These are phyloP conservation scores for Trichoderma orchidacearum DNA, from an alignment of 495 filamentous ascomycete species.

Conservation along the genomic window DNA sequence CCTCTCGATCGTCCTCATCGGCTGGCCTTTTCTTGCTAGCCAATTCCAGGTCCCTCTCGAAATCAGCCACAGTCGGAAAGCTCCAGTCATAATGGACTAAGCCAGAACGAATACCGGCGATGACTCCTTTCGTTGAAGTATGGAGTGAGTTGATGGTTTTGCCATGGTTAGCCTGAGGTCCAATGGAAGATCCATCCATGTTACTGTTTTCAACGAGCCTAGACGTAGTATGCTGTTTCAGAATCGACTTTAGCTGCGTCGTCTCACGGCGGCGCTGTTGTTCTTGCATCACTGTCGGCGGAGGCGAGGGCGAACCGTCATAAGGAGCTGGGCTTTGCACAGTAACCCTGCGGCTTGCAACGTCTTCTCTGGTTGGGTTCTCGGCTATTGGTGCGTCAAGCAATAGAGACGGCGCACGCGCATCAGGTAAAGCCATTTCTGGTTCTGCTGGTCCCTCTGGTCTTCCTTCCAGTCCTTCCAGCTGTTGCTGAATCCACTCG, in stretches of 20 bases:
- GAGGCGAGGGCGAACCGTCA: neutral
- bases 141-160: neutral
- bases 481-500: neutral
- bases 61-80: neutral
- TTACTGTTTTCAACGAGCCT: neutral
- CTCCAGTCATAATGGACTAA: neutral
- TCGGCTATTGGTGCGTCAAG: too few species aligned
- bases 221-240: neutral
- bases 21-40: neutral
- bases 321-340: neutral
- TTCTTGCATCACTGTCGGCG: conserved; percentile 1
- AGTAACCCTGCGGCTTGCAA: neutral
- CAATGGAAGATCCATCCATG: neutral
- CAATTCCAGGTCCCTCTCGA: neutral
- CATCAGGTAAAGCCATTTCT: neutral
- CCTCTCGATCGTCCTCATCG: neutral
- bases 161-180: neutral
- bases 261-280: neutral
- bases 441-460: neutral
- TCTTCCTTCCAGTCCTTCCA: neutral
- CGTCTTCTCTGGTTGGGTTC: neutral
- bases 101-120: neutral
- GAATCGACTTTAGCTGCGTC: neutral
- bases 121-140: neutral
- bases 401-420: too few species aligned